phyloP scores from a whole-genome alignment of 176 grass and related monocot genomes.

The Canna indica region DNA sequence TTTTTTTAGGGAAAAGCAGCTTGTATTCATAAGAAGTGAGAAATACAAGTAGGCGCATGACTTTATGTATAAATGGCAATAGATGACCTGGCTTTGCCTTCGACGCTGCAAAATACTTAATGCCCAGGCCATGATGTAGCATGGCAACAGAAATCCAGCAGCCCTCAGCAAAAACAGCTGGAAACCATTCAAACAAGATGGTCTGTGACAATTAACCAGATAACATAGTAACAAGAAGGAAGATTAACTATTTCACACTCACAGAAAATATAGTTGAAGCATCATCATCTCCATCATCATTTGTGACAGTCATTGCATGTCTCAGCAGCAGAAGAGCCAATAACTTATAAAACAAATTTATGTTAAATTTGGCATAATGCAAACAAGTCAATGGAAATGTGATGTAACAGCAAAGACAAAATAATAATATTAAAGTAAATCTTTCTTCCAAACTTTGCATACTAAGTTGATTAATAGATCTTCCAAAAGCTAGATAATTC shows the following conservation, averaged over 20 bases:
- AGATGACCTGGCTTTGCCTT: conserved; percentile 59
- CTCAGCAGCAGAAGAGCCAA: conserved; percentile 91
- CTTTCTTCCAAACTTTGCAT: no score
- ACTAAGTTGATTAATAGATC: no score
- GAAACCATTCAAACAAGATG: background rate
- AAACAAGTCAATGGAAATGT: background rate
- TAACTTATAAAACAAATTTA: conserved; percentile 28
- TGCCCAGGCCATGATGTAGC: conserved; percentile 94
- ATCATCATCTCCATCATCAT: conserved; percentile 67
- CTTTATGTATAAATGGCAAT: background rate
- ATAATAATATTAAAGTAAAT: no score
- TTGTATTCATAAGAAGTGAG: no score
- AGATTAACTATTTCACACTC: conserved; percentile 15
- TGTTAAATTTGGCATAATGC: background rate
- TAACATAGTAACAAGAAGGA: background rate
- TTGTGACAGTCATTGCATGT: conserved; percentile 54
- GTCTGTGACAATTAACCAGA: background rate
- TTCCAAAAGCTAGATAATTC: no score
- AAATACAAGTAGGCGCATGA: background rate
- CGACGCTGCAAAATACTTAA: conserved; percentile 80
- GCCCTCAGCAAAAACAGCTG: conserved; percentile 82
- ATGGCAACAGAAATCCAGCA: conserved; percentile 90
- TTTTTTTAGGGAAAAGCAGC: no score
- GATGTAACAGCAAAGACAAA: background rate
- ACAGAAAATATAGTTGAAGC: conserved; percentile 70